These are phyloP conservation scores for Alternaria novae-zelandiae DNA, from an alignment of 2,329 filamentous ascomycete species.

Conservation along the genomic window DNA sequence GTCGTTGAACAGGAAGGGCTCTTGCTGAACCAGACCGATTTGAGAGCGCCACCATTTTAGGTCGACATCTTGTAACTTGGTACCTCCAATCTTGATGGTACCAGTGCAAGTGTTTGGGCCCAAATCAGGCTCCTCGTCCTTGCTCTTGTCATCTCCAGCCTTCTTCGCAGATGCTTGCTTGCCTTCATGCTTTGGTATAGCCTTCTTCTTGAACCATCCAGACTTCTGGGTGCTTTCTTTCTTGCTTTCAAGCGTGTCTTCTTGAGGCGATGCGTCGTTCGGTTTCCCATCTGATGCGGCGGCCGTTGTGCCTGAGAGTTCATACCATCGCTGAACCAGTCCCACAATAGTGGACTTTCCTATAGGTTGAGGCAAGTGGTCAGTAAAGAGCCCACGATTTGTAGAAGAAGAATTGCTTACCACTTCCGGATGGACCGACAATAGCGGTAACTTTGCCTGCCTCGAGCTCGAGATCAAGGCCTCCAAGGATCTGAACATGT, in stretches of 20 bases:
- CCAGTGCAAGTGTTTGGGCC: slow-evolving; percentile 45
- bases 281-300: background rate
- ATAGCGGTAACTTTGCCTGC: slow-evolving; percentile 74
- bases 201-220: slow-evolving; percentile 13
- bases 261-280: background rate
- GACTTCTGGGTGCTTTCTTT: slow-evolving; percentile 20
- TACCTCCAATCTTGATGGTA: slow-evolving; percentile 34
- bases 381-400: background rate
- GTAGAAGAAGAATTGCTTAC: background rate
- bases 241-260: background rate
- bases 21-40: slow-evolving; percentile 53
- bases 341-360: slow-evolving; percentile 79
- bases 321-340: slow-evolving; percentile 75
- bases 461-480: slow-evolving; percentile 64
- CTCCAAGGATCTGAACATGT: slow-evolving; percentile 68
- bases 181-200: slow-evolving; percentile 11
- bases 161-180: background rate
- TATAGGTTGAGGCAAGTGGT: slow-evolving; percentile 39
- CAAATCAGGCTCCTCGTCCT: slow-evolving; percentile 24
- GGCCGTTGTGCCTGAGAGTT: slow-evolving; percentile 50
- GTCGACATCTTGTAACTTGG: slow-evolving; percentile 40
- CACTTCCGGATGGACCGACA: slow-evolving; percentile 66
- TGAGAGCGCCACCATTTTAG: slow-evolving; percentile 55
- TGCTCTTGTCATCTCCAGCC: slow-evolving; percentile 6
- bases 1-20: slow-evolving; percentile 51